These are phyloP conservation scores for Kluyveromyces marxianus DNA, from an alignment of 1,139 yeast species.

Conservation along the genomic window DNA sequence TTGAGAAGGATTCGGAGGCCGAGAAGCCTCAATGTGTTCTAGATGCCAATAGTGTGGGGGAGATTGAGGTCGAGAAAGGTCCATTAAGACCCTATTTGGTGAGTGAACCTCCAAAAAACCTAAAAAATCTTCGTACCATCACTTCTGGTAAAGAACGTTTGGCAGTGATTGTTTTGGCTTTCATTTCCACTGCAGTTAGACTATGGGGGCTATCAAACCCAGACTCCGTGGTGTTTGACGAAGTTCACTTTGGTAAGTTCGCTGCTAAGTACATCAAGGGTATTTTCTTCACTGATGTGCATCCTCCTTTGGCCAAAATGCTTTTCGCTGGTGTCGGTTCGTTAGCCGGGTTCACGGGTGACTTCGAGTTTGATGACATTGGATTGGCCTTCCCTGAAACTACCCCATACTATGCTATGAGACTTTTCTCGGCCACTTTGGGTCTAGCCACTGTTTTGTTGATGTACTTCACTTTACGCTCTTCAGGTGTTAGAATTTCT, in stretches of 20 bases:
- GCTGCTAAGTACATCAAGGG: conserved; percentile 70
- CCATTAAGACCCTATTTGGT: conserved; percentile 34
- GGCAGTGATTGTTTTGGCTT: conserved; percentile 42
- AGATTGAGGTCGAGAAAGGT: conserved; percentile 36
- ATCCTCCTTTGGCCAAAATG: conserved; percentile 91
- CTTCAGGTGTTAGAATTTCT: conserved; percentile 78
- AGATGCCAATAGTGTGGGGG: conserved; percentile 41
- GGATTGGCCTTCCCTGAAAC: conserved; percentile 55
- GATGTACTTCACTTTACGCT: conserved; percentile 71
- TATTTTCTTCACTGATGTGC: conserved; percentile 81
- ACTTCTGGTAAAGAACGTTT: conserved; percentile 33
- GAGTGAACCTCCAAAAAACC: conserved; percentile 39
- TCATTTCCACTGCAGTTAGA: conserved; percentile 51
- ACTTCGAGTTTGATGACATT: conserved; percentile 62
- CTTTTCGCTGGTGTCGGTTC: conserved; percentile 70
- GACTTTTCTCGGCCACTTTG: conserved; percentile 73
- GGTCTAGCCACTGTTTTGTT: conserved; percentile 78
- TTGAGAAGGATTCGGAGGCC: not conserved
- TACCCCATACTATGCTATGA: conserved; percentile 75
- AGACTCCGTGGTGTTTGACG: conserved; percentile 85
- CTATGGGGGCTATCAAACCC: conserved; percentile 59
- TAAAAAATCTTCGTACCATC: conserved; percentile 34
- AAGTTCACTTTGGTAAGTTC: conserved; percentile 77
- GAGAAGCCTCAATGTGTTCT: not conserved
- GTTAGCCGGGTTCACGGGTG: conserved; percentile 71